Evolutionary conservation across 1,284 basidiomycete species (phyloP).

Genomic region (Volvariella surrecta): DNA sequence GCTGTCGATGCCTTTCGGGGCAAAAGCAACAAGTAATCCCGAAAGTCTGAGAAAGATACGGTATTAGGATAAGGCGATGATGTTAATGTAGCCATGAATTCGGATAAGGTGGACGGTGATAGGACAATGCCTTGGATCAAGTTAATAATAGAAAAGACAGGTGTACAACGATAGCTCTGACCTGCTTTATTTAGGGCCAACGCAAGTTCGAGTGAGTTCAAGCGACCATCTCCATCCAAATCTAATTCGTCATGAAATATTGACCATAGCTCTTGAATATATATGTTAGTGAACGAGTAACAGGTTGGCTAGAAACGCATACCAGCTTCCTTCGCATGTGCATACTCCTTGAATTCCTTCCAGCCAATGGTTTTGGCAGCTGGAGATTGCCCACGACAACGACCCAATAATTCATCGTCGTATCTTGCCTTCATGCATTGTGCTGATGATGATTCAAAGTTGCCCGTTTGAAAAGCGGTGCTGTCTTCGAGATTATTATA

Average conservation of each 20-base stretch:
- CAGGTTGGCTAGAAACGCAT: constrained; percentile 19
- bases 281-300: constrained; percentile 34
- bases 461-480: constrained; percentile 7
- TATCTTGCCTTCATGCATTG: constrained; percentile 65
- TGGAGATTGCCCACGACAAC: constrained; percentile 45
- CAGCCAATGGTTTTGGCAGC: constrained; percentile 50
- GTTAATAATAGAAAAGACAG: constrained; percentile 3
- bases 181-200: constrained; percentile 68
- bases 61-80: constrained; percentile 55
- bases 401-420: constrained; percentile 66
- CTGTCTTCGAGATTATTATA: constrained; percentile 8
- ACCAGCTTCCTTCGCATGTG: constrained; percentile 73
- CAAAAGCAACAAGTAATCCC: constrained; percentile 83
- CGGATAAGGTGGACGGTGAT: constrained; percentile 54
- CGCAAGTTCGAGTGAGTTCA: constrained; percentile 68
- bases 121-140: constrained; percentile 55
- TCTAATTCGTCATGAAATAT: constrained; percentile 87
- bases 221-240: constrained; percentile 75
- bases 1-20: constrained; percentile 74
- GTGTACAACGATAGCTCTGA: constrained; percentile 23
- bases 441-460: constrained; percentile 47
- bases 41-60: constrained; percentile 82
- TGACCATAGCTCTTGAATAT: constrained; percentile 67
- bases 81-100: constrained; percentile 77
- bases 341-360: constrained; percentile 74